Base-by-base conservation (phyloP, 768 basidiomycete genomes). In the Myochromella boudieri region DNA sequence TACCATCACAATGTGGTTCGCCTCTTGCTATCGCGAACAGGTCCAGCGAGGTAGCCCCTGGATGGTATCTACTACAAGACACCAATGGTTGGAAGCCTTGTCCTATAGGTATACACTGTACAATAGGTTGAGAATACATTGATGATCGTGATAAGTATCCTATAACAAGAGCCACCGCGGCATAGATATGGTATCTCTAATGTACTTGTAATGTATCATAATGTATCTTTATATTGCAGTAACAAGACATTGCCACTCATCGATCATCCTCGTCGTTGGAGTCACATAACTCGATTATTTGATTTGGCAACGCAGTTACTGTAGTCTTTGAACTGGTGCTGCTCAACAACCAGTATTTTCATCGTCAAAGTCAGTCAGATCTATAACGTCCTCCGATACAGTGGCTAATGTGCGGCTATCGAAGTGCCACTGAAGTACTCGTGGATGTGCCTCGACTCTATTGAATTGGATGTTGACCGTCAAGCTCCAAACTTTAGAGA, bases 401-500 rank as follows among this genome's bases (percentile, higher is more conserved):
- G 20, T 18, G n/a, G 11, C 31, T 3, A 8, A 4, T 6, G 33
- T 14, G 5, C 14, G 42, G n/a, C 18, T 17, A 17, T 26, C 21
- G 8, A 12, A 33, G 52, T 81, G 63, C 85, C 84, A 88, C 34
- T 67, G 68, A 1, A 86, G 54, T 9, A 88, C 85, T 12, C 76
- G 74, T 5, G 80, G 78, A 60, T 87, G 82, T 4, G 81, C 85
- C 56, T 69, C 67, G 11, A 88, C 80, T 60, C 86, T 87, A 14
- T 12, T 27, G 21, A 17, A 37, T 20, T 39, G 24, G 20, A n/a
- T 28, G 24, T n/a, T 9, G 7, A 28, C 8, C 33, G 32, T 33
- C 38, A 24, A 39, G 52, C 14, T 42, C 44, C 27, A 41, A 10
- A 11, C n/a, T 8, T 18, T 15, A 14, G 31, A 36, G 21, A 29